phyloP scores from a whole-genome alignment of 306 rosid genomes.

The Trifolium fragiferum region DNA sequence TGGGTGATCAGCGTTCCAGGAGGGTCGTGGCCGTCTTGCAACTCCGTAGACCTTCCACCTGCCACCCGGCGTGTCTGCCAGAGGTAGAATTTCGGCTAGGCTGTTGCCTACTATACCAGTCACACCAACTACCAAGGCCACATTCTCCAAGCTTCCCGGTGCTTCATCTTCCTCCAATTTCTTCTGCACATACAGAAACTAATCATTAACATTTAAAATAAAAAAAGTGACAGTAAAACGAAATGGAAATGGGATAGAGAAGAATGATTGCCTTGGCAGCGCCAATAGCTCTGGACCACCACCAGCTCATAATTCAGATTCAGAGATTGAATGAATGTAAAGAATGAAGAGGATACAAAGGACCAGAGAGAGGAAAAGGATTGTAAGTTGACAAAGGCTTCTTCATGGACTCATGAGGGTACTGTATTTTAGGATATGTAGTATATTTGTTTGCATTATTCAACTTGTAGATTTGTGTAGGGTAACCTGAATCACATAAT shows the following conservation, averaged over 20 bases:
- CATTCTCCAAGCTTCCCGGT: slow-evolving; percentile 53
- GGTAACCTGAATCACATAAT: background rate
- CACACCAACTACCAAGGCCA: slow-evolving; percentile 64
- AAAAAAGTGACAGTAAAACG: background rate
- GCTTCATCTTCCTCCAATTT: slow-evolving; percentile 60
- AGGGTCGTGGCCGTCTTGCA: slow-evolving; percentile 71
- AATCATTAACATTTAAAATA: too few relatives aligned
- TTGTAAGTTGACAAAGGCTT: too few relatives aligned
- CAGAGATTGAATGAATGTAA: background rate
- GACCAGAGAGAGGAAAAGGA: too few relatives aligned
- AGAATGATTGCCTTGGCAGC: slow-evolving; percentile 41
- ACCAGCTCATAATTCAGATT: slow-evolving; percentile 38
- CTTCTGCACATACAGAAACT: slow-evolving; percentile 46
- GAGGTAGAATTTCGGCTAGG: slow-evolving; percentile 81
- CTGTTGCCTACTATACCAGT: slow-evolving; percentile 82
- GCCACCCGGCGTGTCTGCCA: slow-evolving; percentile 76
- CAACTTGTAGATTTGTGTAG: background rate
- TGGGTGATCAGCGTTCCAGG: slow-evolving; percentile 74
- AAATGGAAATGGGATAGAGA: background rate
- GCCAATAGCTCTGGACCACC: slow-evolving; percentile 53
- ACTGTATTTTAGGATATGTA: background rate
- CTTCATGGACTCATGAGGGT: too few relatives aligned
- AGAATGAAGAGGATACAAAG: background rate
- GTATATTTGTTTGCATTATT: background rate
- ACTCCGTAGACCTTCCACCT: slow-evolving; percentile 85